Percentiles rank a stretch among this genome's conserved stretches.
These are phyloP conservation scores for Onygenales sp. DNA, from an alignment of 2,329 filamentous ascomycete genomes.

Conservation along the genomic window DNA sequence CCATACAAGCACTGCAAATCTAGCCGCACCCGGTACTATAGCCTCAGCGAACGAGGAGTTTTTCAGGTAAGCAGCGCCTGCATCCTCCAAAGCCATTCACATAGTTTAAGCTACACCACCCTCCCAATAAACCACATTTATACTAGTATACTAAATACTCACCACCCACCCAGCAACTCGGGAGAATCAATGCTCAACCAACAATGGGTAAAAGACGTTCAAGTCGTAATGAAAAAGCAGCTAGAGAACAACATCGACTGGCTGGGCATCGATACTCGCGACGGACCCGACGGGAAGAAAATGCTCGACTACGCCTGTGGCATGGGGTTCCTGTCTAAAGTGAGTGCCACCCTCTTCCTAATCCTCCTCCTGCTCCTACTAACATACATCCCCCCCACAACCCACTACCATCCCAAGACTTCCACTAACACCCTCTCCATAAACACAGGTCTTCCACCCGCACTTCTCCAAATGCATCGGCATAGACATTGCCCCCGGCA, in stretches of 20 bases:
- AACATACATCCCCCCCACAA: too few relatives aligned
- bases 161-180: background rate
- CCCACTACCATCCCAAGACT: background rate
- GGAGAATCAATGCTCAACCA: constrained; percentile 6
- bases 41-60: constrained; percentile 9
- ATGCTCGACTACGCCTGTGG: constrained; percentile 14
- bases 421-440: background rate
- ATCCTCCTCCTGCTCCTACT: background rate
- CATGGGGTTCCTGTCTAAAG: constrained; percentile 9
- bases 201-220: constrained; percentile 8
- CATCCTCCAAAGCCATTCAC: background rate
- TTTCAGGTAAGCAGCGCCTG: constrained; percentile 6
- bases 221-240: constrained; percentile 3
- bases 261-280: constrained; percentile 5
- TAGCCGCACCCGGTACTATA: background rate
- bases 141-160: background rate
- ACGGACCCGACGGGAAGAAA: constrained; percentile 2
- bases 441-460: constrained; percentile 5
- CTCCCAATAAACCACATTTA: constrained; percentile 1
- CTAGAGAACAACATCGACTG: constrained; percentile 10
- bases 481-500: constrained; percentile 11
- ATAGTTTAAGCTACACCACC: background rate
- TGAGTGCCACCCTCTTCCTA: background rate
- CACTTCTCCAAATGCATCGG: constrained; percentile 12
- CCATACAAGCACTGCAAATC: background rate